A percentile compares a stretch with the other conserved stretches of the same genome.
Conservation (phyloP, 1,284 basidiomycete genomes). For the Lentinus polychrous region DNA sequence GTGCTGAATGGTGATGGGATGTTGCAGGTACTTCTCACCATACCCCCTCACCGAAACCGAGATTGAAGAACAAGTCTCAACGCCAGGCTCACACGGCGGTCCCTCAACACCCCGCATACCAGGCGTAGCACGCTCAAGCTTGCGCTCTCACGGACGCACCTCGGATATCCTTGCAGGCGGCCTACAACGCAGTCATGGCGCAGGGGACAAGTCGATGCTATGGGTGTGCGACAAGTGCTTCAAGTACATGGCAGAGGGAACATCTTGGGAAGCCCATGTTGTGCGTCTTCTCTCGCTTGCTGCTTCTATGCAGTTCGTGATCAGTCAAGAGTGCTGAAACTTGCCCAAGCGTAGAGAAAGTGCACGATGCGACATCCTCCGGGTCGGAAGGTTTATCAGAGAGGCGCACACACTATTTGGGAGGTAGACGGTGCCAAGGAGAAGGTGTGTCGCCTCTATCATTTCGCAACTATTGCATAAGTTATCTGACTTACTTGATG, state of each 20-base stretch:
- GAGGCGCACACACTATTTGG: slow-evolving; percentile 89
- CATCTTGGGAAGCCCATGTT: slow-evolving; percentile 67
- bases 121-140: slow-evolving; percentile 38
- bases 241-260: slow-evolving; percentile 86
- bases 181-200: slow-evolving; percentile 42
- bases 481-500: not conserved
- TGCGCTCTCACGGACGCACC: slow-evolving; percentile 58
- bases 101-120: slow-evolving; percentile 31
- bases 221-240: slow-evolving; percentile 94
- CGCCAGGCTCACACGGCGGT: slow-evolving; percentile 18
- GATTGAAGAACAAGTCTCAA: slow-evolving; percentile 36
- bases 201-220: slow-evolving; percentile 46
- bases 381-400: slow-evolving; percentile 85
- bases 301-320: not conserved
- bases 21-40: slow-evolving; percentile 78
- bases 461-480: not conserved
- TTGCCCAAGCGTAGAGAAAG: slow-evolving; percentile 43
- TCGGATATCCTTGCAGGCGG: slow-evolving; percentile 65
- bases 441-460: slow-evolving; percentile 51
- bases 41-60: slow-evolving; percentile 72
- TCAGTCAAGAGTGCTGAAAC: slow-evolving; percentile 5
- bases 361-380: slow-evolving; percentile 79
- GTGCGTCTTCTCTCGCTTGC: slow-evolving; percentile 36
- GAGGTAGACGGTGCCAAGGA: slow-evolving; percentile 87
- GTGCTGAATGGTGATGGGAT: not conserved